A percentile compares a stretch with the other conserved stretches of the same genome.
These are phyloP conservation scores for Lycium ferocissimum DNA, from an alignment of 257 asterid species.

Conservation along the genomic window DNA sequence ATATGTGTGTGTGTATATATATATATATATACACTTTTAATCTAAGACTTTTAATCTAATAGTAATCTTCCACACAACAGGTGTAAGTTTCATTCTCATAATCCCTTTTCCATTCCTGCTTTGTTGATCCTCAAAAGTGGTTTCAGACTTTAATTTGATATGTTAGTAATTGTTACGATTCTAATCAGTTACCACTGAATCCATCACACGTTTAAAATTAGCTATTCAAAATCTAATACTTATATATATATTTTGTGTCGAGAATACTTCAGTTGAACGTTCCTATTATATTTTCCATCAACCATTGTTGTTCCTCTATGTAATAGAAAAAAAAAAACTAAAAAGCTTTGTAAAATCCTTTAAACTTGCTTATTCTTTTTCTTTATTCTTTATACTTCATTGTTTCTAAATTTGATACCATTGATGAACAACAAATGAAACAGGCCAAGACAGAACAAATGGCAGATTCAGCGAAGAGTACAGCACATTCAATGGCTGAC, in stretches of 20 bases:
- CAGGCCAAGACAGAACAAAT: slow-evolving; percentile 56
- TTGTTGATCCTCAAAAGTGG: background rate
- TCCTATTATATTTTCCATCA: background rate
- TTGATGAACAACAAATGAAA: background rate
- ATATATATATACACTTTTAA: too few species aligned
- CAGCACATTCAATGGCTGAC: slow-evolving; percentile 50
- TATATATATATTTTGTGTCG: background rate
- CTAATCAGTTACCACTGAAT: background rate
- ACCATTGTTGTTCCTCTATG: too few species aligned
- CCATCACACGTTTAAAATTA: too few species aligned
- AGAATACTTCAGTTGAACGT: background rate
- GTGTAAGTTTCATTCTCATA: background rate
- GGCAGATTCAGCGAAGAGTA: slow-evolving; percentile 51
- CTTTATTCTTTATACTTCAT: too few species aligned
- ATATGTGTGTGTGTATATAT: too few species aligned
- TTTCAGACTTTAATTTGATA: background rate
- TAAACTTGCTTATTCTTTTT: too few species aligned
- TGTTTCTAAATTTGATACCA: too few species aligned
- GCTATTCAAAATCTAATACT: too few species aligned
- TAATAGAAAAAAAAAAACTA: too few species aligned
- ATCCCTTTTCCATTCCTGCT: background rate
- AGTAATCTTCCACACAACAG: background rate
- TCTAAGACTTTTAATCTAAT: background rate
- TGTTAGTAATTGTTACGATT: too few species aligned
- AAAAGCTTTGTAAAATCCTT: too few species aligned